Base-by-base conservation (phyloP, 1,139 yeast species). In the Sugiyamaella pinicola region DNA sequence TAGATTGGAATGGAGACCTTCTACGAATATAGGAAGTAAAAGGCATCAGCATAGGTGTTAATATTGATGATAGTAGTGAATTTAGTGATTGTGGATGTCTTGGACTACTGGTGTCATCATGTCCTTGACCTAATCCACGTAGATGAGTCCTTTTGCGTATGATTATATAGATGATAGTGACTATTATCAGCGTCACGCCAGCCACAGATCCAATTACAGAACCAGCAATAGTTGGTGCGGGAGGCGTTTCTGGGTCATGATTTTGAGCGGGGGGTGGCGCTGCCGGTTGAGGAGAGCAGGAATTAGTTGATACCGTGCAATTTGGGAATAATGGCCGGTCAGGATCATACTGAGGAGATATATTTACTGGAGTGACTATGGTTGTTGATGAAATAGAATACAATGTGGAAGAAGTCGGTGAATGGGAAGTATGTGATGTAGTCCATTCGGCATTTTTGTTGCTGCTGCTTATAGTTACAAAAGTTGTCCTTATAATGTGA, bases 161-260 rank as follows among this genome's bases (percentile, higher is more conserved):
- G n/a, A 61, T 26, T 6, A 62, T 47, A 21, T 57, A 54, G 17
- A 62, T 42, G 17, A 56, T 45, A 2, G 69, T 21, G 1, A 68
- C 43, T 2, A 68, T 45, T 0, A 69, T 55, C 0, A 73, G 34
- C 0, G 69, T 61, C 1, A 69, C 58, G 1, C 78, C 80, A n/a
- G 69, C 63, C 10, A 74, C 66, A 1, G 74, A 64, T 2, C 80
- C 81, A 29, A 76, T 72, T 2, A 75, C 73, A 4, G 77, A 69
- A 1, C 80, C 81, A 0, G 77, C 79, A 47, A 76, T 71, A 0
- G 73, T 65, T 1, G 74, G 72, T 4, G 58, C 61, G 5, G 70
- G 64, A 13, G 55, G 54, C 3, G 41, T 22, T 24, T 39, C 49
- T 28, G 41, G 41, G 2, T 21, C 47, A n/a, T 42, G 21, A 13